Evolutionary conservation across 2,329 filamentous ascomycete genomes (phyloP), one percentile per base, ranked within the genome.

Genomic region (Diplodia mutila): DNA sequence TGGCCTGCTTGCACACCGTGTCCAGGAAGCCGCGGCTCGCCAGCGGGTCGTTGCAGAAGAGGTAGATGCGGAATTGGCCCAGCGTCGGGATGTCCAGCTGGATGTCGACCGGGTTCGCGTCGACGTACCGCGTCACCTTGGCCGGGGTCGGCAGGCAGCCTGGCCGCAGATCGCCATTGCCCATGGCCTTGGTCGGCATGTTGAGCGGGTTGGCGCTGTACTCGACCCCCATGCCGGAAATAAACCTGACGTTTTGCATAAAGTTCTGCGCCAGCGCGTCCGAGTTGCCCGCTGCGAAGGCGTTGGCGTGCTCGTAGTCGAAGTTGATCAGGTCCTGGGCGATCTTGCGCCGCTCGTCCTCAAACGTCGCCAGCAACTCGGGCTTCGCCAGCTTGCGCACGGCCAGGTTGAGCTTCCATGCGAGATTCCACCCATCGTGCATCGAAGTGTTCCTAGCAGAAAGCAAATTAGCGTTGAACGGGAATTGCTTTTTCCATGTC

Each of bases 11-110:
- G 71, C 86, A 90, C 49, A 92, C 83, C 0, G 81, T 82, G 7
- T 85, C 80, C 27, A 93, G 80, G 77, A 91, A 91, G 0, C 80
- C 79, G 65, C 80, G 80, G 3, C 85, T 83, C 37, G 83, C 78
- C 61, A 82, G 76, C 66, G 84, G 81, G 72, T 91, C 84, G 73
- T 86, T 87, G 69, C 88, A 85, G 69, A 94, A 85, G 69, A 93
- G 84, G 76, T 91, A 93, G 54, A 93, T 85, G 59, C 90, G 86
- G 81, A 93, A 94, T 74, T 94, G 91, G 29, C 91, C 89, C 6
- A 93, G 81, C 78, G 92, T 86, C 1, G 91, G 91, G 53, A 93
- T 91, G 73, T 93, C 91, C 6, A 92, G 86, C 75, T 94, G 90
- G 32, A 93, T 81, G 72, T 93, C 89, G 51, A 94, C 87, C 0